Percentiles rank a stretch among this genome's conserved stretches.
phyloP scores from a whole-genome alignment of 2,329 filamentous ascomycete species.

The Ceratocystis huliohia region DNA sequence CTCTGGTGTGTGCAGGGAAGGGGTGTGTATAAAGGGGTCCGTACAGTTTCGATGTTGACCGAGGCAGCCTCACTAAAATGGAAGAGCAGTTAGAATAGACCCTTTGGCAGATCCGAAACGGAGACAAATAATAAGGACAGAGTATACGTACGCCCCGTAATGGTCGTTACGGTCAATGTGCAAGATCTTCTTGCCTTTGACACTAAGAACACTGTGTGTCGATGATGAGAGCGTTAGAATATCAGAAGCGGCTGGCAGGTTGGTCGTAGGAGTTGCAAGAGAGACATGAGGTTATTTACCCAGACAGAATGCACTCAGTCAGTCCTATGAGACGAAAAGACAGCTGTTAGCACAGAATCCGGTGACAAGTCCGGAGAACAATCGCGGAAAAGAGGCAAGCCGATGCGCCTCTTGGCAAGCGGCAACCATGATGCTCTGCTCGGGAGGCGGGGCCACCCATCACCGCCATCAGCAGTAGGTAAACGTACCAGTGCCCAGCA shows the following conservation, averaged over 20 bases:
- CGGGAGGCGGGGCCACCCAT: not conserved
- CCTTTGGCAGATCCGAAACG: constrained; percentile 23
- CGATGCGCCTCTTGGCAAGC: no score
- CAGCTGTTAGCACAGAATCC: not conserved
- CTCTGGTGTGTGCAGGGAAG: constrained; percentile 1
- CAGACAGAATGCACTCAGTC: constrained; percentile 97
- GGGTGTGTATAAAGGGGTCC: constrained; percentile 25
- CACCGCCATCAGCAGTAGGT: not conserved
- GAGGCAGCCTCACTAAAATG: constrained; percentile 67
- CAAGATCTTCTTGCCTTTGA: constrained; percentile 97
- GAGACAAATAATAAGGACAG: constrained; percentile 17
- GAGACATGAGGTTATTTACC: constrained; percentile 43
- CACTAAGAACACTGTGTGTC: constrained; percentile 66
- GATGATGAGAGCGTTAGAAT: constrained; percentile 5
- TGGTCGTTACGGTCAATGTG: constrained; percentile 98
- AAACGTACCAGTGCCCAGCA: constrained; percentile 83
- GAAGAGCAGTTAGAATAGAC: not conserved
- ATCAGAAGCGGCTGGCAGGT: not conserved
- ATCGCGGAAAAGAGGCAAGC: no score
- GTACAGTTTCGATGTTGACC: constrained; percentile 86
- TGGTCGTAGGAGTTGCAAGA: not conserved
- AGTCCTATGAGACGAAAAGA: constrained; percentile 48
- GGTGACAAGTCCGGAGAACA: no score
- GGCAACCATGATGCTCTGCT: no score
- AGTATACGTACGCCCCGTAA: constrained; percentile 73